Evolutionary conservation across 2,329 filamentous ascomycete genomes (phyloP), one percentile per base, ranked within the genome.

Genomic region (Diaporthe citrichinensis): DNA sequence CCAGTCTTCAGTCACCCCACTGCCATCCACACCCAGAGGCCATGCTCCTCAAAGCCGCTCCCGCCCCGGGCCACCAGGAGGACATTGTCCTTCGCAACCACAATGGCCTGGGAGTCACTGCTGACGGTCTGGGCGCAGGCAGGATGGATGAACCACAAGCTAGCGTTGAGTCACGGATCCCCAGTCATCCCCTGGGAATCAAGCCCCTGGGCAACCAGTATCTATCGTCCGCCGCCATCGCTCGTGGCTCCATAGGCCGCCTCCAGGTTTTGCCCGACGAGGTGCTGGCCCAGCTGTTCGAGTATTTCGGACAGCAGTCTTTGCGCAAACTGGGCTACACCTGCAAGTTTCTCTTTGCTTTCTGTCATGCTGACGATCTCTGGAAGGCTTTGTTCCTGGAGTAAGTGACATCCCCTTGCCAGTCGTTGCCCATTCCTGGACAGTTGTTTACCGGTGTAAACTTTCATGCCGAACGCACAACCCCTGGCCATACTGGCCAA

Each of bases 131-230:
- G 34, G 51, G 41, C 39, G n/a, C 67, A 28, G 73, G 36, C 34
- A 71, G 61, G 46, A 53, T 55, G 49, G 73, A 77, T 71, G 76
- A 77, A 46, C 76, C 57, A 69, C 78, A 82, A 81, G 79, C 31
- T 69, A 55, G 80, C 83, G 86, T 74, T 76, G 82, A 81, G 76
- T 81, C 84, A 78, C 90, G 91, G 59, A 92, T 98, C 72, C 93
- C 94, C 69, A 87, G 89, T 53, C 96, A 98, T 86, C 95, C 95
- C 51, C 87, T 98, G 62, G 94, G 94, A 44, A 89, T 98, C 78
- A 97, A 95, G 82, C 96, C 97, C 1, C 90, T 94, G 77, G 97
- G 96, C 51, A 98, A 99, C 86, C 92, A 93, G 79, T 92, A 89
- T 67, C 90, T 96, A 58, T 91, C 92, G 28, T 87, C 91, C 17